phyloP scores from a whole-genome alignment of 257 asterid genomes.

The Petunia secreta region DNA sequence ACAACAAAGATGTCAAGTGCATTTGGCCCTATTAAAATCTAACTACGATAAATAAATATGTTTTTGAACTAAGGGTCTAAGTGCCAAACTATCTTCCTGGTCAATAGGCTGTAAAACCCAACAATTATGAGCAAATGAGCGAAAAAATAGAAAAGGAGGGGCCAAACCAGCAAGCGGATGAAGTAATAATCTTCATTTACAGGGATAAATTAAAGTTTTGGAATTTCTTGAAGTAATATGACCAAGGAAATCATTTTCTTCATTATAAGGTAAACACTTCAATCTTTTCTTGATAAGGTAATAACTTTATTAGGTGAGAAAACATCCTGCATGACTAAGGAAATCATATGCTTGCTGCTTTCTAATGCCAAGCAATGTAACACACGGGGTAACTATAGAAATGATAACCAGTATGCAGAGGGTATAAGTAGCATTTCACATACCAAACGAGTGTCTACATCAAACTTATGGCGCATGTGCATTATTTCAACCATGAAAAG shows the following conservation, averaged over 20 bases:
- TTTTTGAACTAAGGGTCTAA: neutral
- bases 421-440: conserved; percentile 24
- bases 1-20: neutral
- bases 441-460: conserved; percentile 97
- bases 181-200: neutral
- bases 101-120: neutral
- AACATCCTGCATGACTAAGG: neutral
- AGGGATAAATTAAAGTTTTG: neutral
- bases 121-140: neutral
- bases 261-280: too few species aligned
- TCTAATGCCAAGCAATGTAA: neutral
- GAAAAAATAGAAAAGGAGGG: neutral
- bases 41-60: neutral
- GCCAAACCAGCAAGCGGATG: neutral
- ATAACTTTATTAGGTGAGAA: too few species aligned
- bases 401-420: neutral
- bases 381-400: neutral
- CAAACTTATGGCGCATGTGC: conserved; percentile 99
- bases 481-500: conserved; percentile 99
- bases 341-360: neutral
- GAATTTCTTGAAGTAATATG: conserved; percentile 19
- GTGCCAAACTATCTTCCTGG: neutral
- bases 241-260: neutral
- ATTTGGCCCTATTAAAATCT: conserved; percentile 1
- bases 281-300: too few species aligned